Evolutionary conservation across 108 stramenopile species (phyloP), one percentile per base, ranked within the genome.

Genomic region (Schizochytrium sp.): DNA sequence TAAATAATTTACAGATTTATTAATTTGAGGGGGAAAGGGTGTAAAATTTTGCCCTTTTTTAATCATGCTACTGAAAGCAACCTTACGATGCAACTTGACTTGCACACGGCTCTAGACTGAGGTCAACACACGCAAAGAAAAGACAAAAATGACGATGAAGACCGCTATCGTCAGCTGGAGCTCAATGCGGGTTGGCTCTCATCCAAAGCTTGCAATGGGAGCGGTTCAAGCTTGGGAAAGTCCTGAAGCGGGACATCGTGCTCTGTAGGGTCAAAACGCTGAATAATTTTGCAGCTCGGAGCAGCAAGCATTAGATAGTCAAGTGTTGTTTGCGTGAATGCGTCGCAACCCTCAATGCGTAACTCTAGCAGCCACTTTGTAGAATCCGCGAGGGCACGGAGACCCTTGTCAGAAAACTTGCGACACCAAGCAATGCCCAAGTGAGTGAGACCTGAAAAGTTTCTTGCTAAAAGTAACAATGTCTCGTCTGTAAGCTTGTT

Each of bases 401-500:
- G 72, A n/a, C 72, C 89, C 10, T 46, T 12, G 87, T 90, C 73
- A 40, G 89, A 87, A 49, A 90, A 49, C 38, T 87, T 87, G 49
- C 42, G 42, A 56, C 89, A 90, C n/a, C 49, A 19, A 28, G 56
- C 44, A 0, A 90, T 55, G 38, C 59, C 61, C 7, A 90, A 47
- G 17, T 46, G 28, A 3, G 60, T 61, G 45, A 90, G 87, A 15
- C 89, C 89, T 5, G 42, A 19, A 44, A 64, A 61, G 58, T 90
- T 59, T 87, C 61, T 49, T 44, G 56, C 72, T 3, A 90, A 28
- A 2, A 90, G 60, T n/a, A 87, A 56, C 5, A 87, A 15, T 13
- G 59, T 87, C 50, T 87, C 89, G 50, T 90, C 89, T 0, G 89
- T 87, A 40, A 90, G 46, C 61, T 69, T 69, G 64, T 69, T 56